Evolutionary conservation across 2,329 filamentous ascomycete species (phyloP), one percentile per base, ranked within the genome.

Genomic region (Cladosporium cucumerinum): DNA sequence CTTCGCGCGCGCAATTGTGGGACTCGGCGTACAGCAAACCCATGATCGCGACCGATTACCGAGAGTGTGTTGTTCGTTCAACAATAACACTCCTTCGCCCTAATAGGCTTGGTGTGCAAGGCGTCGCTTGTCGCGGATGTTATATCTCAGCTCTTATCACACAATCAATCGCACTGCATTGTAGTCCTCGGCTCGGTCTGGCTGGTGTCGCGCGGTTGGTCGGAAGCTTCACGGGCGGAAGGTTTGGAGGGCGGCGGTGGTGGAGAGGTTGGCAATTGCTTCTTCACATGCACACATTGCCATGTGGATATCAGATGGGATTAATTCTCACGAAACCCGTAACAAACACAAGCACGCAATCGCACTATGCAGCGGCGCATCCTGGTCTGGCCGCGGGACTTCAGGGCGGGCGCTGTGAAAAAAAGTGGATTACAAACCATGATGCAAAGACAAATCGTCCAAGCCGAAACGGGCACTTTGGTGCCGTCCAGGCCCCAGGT

Each of bases 391-490:
- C 34, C 25, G 61, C 61, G 51, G 61, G 39, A 43, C 39, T 10
- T 21, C 61, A 58, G 52, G 43, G 61, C 52, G 61, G 51, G 51
- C 54, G 30, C 23, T 51, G 39, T 32, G 55, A 57, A 60, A 30
- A 30, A 65, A 65, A 65, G 63, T 48, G 57, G 63, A 65, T 65
- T 65, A 65, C 63, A 43, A 65, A 65, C 63, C 57, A 65, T 65
- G 63, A 65, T 65, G 63, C 62, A 58, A 59, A 64, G 34, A 59
- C 51, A 21, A 28, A 28, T 34, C 30, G 32, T 32, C 34, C 46
- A 25, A 18, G 43, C 59, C 60, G 25, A 55, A 62, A 62, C 34
- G 21, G 60, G 59, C 48, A 54, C 11, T 3, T 39, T n/a, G 30
- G 34, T 43, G 55, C 60, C 34, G 30, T 57, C 30, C 8, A 11